Evolutionary conservation across 2,329 filamentous ascomycete species (phyloP), one percentile per base, ranked within the genome.

Genomic region (Alternaria gaisen): DNA sequence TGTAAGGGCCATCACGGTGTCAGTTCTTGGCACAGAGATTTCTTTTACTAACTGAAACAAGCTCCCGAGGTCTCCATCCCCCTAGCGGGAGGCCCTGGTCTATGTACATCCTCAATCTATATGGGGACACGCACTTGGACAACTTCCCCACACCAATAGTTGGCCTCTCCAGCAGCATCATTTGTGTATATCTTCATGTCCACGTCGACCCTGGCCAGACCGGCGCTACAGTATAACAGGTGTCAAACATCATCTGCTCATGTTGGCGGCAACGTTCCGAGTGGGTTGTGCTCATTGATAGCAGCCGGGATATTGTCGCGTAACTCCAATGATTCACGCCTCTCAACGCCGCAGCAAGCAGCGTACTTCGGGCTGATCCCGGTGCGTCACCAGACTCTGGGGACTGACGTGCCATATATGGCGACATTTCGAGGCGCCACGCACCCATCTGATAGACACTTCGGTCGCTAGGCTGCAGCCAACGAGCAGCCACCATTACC

Each of bases 301-400:
- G 65, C 64, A 65, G 55, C 63, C 47, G 53, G 62, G 42, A 62
- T 61, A 64, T 58, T 58, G 63, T 66, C 64, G 64, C 67, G 64
- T 70, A 70, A 63, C 54, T 26, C 48, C 38, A 52, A 69, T 66
- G 61, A 70, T 69, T 58, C 68, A 70, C 56, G 55, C 52, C 44
- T 41, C 38, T 58, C 36, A 54, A 53, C 65, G 60, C 61, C 67
- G 59, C 28, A 60, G 28, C 28, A 30, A 11, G 28, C 28, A 30
- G 58, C 62, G 53, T 53, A 68, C 67, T 44, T 66, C 64, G 64
- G 63, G 48, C 65, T 64, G 60, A 63, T 66, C 60, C 63, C 56
- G 58, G 67, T 56, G 58, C 67, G 64, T 74, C 68, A 71, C 72
- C 69, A 66, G 70, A 71, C 68, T 65, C 53, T 68, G 66, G 55